Evolutionary conservation across 192 early-diverging fungal genomes (phyloP).

Genomic region (Umbelopsis ramanniana): DNA sequence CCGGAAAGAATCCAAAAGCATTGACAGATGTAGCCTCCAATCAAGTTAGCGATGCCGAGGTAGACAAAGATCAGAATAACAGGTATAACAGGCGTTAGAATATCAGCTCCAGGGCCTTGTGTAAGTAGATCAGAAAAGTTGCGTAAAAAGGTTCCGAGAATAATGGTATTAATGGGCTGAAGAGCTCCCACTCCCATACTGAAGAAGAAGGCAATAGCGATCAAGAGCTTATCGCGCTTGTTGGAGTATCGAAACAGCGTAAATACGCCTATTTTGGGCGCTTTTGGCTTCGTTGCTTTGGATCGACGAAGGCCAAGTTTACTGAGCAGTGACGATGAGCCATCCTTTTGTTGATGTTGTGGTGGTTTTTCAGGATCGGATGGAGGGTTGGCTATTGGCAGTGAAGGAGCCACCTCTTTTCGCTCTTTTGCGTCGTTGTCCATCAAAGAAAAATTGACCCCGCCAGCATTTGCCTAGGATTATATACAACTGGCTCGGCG

Average conservation of each 20-base stretch:
- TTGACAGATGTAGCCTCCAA: slow-evolving; percentile 63
- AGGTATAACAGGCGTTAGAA: slow-evolving; percentile 19
- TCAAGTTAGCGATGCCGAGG: slow-evolving; percentile 60
- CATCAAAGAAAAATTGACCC: neutral
- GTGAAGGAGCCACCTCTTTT: neutral
- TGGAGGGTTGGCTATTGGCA: neutral
- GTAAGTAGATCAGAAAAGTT: neutral
- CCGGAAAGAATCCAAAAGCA: slow-evolving; percentile 55
- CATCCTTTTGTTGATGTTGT: neutral
- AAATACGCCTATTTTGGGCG: neutral
- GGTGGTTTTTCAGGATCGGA: neutral
- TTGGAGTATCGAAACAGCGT: slow-evolving; percentile 28
- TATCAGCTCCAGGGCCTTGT: slow-evolving; percentile 8
- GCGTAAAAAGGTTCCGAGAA: slow-evolving; percentile 32
- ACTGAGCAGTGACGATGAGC: neutral
- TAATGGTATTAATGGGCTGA: slow-evolving; percentile 26
- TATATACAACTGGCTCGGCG: slow-evolving; percentile 2
- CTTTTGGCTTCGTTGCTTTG: neutral
- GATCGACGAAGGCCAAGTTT: neutral
- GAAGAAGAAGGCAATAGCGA: neutral
- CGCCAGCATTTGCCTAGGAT: neutral
- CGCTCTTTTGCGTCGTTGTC: neutral
- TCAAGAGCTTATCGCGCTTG: slow-evolving; percentile 7
- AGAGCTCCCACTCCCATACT: slow-evolving; percentile 22
- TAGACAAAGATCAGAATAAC: slow-evolving; percentile 51